phyloP scores from a whole-genome alignment of 352 stramenopile species.

The Phytophthora cactorum region DNA sequence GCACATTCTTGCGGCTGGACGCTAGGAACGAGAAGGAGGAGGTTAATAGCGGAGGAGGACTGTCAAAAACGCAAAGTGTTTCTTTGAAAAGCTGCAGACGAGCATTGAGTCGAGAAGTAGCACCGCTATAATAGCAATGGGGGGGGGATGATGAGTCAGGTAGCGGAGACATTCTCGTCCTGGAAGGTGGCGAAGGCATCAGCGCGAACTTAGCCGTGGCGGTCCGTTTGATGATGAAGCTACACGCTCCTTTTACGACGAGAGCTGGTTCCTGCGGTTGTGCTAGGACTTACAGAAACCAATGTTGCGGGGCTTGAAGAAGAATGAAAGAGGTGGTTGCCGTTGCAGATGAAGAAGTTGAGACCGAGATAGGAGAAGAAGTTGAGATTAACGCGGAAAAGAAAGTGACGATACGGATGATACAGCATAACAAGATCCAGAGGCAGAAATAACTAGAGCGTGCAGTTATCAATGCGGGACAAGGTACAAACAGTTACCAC shows the following conservation, averaged over 20 bases:
- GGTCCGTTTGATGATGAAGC: conserved; percentile 97
- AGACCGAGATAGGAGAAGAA: conserved; percentile 46
- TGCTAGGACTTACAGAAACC: conserved; percentile 92
- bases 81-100: conserved; percentile 89
- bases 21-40: conserved; percentile 94
- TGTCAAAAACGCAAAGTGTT: conserved; percentile 71
- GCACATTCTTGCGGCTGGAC: conserved; percentile 93
- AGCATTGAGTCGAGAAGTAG: conserved; percentile 82
- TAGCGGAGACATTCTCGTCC: conserved; percentile 60
- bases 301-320: conserved; percentile 85
- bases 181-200: conserved; percentile 76
- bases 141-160: conserved; percentile 60
- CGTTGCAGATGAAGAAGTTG: conserved; percentile 48
- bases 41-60: conserved; percentile 75
- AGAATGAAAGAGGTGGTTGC: conserved; percentile 69
- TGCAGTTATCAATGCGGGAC: not conserved
- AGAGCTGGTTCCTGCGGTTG: conserved; percentile 95
- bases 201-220: conserved; percentile 73
- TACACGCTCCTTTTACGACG: conserved; percentile 96
- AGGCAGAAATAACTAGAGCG: conserved; percentile 9
- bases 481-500: conserved; percentile 75
- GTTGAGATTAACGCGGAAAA: conserved; percentile 47
- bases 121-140: conserved; percentile 43
- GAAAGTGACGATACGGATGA: conserved; percentile 29
- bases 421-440: conserved; percentile 15